A percentile compares a stretch with the other conserved stretches of the same genome.
phyloP scores from a whole-genome alignment of 805 yeast genomes.

The Ogataea pilisensis region DNA sequence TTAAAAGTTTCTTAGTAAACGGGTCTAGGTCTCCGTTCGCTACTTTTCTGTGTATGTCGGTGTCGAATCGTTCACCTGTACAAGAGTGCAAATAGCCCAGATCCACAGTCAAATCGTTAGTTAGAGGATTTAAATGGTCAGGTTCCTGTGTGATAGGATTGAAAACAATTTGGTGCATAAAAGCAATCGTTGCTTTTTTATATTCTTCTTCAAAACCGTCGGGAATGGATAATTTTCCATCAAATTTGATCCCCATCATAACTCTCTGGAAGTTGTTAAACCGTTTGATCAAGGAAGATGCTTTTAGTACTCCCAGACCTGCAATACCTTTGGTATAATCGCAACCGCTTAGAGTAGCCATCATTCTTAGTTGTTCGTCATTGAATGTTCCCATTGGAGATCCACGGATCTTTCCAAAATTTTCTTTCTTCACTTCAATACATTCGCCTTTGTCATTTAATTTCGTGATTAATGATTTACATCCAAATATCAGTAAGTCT shows the following conservation, averaged over 20 bases:
- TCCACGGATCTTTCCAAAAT: conserved; percentile 37
- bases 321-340: conserved; percentile 89
- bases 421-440: conserved; percentile 57
- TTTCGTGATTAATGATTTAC: conserved; percentile 71
- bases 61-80: conserved; percentile 43
- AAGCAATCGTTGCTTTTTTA: conserved; percentile 68
- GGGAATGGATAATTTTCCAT: conserved; percentile 57
- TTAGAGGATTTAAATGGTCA: conserved; percentile 57
- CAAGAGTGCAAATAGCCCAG: conserved; percentile 30
- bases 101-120: conserved; percentile 33
- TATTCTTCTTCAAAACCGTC: conserved; percentile 56
- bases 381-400: conserved; percentile 45
- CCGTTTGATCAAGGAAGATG: conserved; percentile 55
- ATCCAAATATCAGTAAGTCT: conserved; percentile 87
- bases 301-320: conserved; percentile 75
- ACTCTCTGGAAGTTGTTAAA: conserved; percentile 51
- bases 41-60: conserved; percentile 47
- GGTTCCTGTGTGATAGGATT: conserved; percentile 52
- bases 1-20: conserved; percentile 41
- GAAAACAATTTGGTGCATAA: conserved; percentile 81
- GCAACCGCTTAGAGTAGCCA: conserved; percentile 93
- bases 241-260: conserved; percentile 51
- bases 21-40: conserved; percentile 73
- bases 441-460: conserved; percentile 67
- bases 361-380: conserved; percentile 57